These are phyloP conservation scores for Eimeria necatrix DNA, from an alignment of 169 alveolate genomes.

Conservation along the genomic window DNA sequence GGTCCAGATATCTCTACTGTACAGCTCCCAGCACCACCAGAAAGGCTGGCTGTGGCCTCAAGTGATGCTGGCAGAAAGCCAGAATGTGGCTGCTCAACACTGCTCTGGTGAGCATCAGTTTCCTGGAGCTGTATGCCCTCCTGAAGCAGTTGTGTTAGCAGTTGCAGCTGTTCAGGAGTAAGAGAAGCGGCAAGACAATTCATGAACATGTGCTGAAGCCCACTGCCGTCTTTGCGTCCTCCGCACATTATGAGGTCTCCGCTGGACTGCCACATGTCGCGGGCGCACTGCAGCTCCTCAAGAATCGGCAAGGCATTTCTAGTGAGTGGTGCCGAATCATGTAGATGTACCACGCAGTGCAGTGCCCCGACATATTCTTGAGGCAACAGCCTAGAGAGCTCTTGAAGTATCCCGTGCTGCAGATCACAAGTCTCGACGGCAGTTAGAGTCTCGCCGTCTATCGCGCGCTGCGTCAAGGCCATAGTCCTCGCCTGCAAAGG, in stretches of 20 bases:
- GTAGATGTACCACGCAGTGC: neutral
- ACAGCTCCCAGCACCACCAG: neutral
- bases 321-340: neutral
- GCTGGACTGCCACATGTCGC: neutral
- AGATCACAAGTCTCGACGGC: constrained; percentile 13
- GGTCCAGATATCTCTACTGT: neutral
- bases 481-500: constrained; percentile 35
- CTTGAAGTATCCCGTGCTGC: constrained; percentile 41
- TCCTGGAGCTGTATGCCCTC: neutral
- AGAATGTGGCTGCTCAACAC: neutral
- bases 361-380: neutral
- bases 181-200: neutral
- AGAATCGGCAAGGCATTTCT: neutral
- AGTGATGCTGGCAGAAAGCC: neutral
- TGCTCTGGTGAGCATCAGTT: neutral
- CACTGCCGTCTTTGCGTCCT: neutral
- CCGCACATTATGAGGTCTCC: neutral
- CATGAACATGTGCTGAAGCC: constrained; percentile 10
- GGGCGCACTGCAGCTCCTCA: constrained; percentile 12
- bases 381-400: constrained; percentile 13
- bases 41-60: neutral
- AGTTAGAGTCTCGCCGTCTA: neutral
- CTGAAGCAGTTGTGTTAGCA: neutral
- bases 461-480: neutral
- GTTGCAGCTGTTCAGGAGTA: neutral